These are phyloP conservation scores for Ceratobasidium sp. DNA, from an alignment of 1,284 basidiomycete species.

Conservation along the genomic window DNA sequence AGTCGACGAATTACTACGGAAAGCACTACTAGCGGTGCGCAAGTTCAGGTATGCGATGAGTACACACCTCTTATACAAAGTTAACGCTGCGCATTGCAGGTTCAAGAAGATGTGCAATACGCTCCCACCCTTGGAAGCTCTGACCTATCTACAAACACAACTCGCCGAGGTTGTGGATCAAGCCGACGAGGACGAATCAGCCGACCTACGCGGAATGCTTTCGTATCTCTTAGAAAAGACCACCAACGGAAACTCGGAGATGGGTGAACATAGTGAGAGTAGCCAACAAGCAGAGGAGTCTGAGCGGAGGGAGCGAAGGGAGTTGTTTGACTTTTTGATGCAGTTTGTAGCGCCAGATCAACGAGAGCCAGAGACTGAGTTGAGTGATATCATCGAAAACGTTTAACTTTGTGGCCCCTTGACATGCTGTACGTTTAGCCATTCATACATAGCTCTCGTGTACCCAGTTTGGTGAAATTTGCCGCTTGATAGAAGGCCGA, in stretches of 20 bases:
- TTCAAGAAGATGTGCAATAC: constrained; percentile 82
- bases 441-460: not conserved
- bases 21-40: constrained; percentile 38
- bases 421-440: not conserved
- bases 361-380: constrained; percentile 69
- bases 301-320: constrained; percentile 63
- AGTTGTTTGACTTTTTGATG: constrained; percentile 74
- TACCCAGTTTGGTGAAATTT: not conserved
- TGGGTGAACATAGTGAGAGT: constrained; percentile 1
- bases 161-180: constrained; percentile 78
- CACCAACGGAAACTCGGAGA: constrained; percentile 29
- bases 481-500: no score
- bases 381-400: constrained; percentile 65
- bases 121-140: constrained; percentile 69
- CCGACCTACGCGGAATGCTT: constrained; percentile 72
- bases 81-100: constrained; percentile 55
- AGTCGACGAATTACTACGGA: constrained; percentile 44
- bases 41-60: constrained; percentile 36
- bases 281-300: constrained; percentile 57
- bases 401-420: not conserved
- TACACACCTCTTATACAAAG: not conserved
- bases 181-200: constrained; percentile 67
- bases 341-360: constrained; percentile 68
- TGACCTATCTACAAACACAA: constrained; percentile 74
- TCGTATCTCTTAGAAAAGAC: constrained; percentile 63